Base-by-base conservation (phyloP, 257 asterid species). In the Cynanchum wilfordii region DNA sequence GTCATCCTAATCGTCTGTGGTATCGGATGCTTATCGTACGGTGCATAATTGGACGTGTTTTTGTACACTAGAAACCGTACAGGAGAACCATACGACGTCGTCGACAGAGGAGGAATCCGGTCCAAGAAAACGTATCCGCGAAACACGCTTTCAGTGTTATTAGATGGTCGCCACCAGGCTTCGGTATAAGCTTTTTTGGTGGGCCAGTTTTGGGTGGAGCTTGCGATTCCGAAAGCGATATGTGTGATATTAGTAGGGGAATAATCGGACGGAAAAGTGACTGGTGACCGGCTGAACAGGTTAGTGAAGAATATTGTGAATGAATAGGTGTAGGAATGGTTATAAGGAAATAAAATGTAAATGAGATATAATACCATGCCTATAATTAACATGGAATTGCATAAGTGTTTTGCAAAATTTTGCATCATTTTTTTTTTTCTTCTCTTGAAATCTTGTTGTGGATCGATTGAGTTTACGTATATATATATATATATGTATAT, bases 161-260 rank as follows among this genome's bases (percentile, higher is more conserved):
- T 42, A 42, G 47, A 8, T 3, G 89, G 85, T n/a, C 60, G 71
- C 89, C 91, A 87, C 91, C 87, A 87, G 19, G 91, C 44, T 73
- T 85, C 78, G 0, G 75, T 52, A 16, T 79, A 87, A 2, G 62
- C 40, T 59, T 66, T 79, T 72, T 84, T 72, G 56, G 62, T 47
- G 8, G 50, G 36, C 85, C 86, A 87, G 27, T 84, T 76, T 3
- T n/a, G 50, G 33, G 77, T 66, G 2, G 89, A 81, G 38, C 87
- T 83, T 7, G 83, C 74, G 47, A 87, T 73, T 8, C 84, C 87
- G 38, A 87, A 87, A 19, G 83, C 68, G 1, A 87, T 33, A 58
- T 87, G 85, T 30, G 47, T 74, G 59, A 80, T 66, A 27, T 76
- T 84, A 1, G 87, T 80, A 24, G 86, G 58, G 64, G 79, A 50